Evolutionary conservation across 2,329 filamentous ascomycete species (phyloP).

Genomic region (Penicillium fuscoglaucum): DNA sequence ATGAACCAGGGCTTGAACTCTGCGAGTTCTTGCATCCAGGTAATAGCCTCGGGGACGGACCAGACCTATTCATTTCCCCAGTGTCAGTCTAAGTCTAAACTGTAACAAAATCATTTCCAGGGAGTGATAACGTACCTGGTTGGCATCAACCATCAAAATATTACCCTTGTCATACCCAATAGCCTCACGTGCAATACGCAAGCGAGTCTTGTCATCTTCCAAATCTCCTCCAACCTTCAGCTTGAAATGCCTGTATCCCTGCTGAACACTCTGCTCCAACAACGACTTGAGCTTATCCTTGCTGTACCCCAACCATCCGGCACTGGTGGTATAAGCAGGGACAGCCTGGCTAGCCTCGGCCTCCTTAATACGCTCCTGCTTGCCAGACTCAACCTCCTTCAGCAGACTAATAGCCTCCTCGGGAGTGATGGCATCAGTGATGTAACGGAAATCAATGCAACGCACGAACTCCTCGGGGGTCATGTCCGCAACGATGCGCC

Average conservation of each 20-base stretch:
- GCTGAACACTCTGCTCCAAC: constrained; percentile 69
- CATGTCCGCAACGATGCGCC: constrained; percentile 89
- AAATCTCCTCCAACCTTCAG: constrained; percentile 79
- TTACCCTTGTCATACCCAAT: constrained; percentile 82
- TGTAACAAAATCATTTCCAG: not conserved
- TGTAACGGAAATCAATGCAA: constrained; percentile 93
- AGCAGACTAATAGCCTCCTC: constrained; percentile 77
- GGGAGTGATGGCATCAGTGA: constrained; percentile 87
- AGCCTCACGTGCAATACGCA: constrained; percentile 73
- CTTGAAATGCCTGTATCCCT: constrained; percentile 86
- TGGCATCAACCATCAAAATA: constrained; percentile 88
- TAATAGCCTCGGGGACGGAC: constrained; percentile 85
- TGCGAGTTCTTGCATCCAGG: constrained; percentile 77
- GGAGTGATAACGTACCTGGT: constrained; percentile 59
- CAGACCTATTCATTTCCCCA: constrained; percentile 56
- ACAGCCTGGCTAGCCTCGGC: constrained; percentile 73
- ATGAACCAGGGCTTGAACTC: constrained; percentile 87
- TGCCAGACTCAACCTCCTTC: constrained; percentile 63
- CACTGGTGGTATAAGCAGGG: constrained; percentile 86
- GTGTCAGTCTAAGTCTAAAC: not conserved
- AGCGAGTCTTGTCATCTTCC: constrained; percentile 68
- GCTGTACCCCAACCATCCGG: constrained; percentile 87
- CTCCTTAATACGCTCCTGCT: constrained; percentile 70
- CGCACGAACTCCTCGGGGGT: constrained; percentile 79
- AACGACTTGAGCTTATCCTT: constrained; percentile 81